A percentile compares a stretch with the other conserved stretches of the same genome.
Evolutionary conservation across 805 yeast genomes (phyloP).

Genomic region (Komagataella kurtzmanii): DNA sequence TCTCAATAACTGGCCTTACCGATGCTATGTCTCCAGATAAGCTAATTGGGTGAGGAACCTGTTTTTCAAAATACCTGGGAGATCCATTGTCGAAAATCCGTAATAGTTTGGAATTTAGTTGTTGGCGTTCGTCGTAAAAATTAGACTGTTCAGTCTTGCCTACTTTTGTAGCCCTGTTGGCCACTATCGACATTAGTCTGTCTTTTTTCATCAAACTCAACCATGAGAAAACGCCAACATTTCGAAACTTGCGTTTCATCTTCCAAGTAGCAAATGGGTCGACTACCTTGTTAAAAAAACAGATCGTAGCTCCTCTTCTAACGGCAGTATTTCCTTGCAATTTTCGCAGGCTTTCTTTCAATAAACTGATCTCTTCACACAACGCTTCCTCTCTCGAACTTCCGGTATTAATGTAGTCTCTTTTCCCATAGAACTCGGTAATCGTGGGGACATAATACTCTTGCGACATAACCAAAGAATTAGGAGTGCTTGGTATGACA

Average conservation of each 20-base stretch:
- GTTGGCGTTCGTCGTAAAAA: not conserved
- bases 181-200: conserved; percentile 3
- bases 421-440: not conserved
- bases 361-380: not conserved
- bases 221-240: conserved; percentile 1
- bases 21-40: conserved; percentile 4
- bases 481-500: not conserved
- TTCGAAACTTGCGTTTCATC: not conserved
- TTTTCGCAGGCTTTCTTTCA: not conserved
- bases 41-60: not conserved
- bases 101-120: not conserved
- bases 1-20: not conserved
- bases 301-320: not conserved
- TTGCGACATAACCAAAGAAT: not conserved
- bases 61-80: conserved; percentile 2
- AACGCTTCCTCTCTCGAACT: not conserved
- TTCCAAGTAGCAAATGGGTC: not conserved
- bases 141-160: not conserved
- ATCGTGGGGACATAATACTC: not conserved
- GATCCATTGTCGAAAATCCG: not conserved
- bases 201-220: conserved; percentile 1
- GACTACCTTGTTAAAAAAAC: not conserved
- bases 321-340: not conserved
- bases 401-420: not conserved
- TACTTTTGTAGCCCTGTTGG: conserved; percentile 4